Conservation (phyloP, 768 basidiomycete genomes). For the Glaciozyma martinii region DNA sequence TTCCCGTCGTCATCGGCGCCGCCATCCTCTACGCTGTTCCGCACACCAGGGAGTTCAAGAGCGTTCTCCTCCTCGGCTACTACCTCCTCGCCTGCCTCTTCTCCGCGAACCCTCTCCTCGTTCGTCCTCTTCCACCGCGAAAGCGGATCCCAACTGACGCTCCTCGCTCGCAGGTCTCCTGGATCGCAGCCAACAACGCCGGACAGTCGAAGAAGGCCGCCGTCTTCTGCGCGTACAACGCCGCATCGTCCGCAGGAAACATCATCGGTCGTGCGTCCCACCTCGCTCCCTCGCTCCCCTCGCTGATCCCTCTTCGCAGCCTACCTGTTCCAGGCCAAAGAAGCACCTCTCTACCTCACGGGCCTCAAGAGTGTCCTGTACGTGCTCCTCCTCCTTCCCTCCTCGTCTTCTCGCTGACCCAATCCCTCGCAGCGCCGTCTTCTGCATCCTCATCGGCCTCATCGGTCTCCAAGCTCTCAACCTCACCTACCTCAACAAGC, state of each 20-base stretch:
- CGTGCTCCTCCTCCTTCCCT: not conserved
- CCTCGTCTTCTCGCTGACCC: not conserved
- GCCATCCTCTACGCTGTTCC: constrained; percentile 35
- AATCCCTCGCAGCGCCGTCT: constrained; percentile 13
- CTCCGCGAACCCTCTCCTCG: constrained; percentile 6
- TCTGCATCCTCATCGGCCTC: constrained; percentile 31
- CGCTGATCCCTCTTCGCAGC: constrained; percentile 1
- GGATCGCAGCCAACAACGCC: constrained; percentile 7
- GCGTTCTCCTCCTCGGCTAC: constrained; percentile 37
- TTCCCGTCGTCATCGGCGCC: constrained; percentile 34
- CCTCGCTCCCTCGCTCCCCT: not conserved
- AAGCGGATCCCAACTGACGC: no score
- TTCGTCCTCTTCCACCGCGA: not conserved
- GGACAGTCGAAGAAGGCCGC: constrained; percentile 5
- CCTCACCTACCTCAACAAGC: constrained; percentile 35
- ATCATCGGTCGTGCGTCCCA: not conserved
- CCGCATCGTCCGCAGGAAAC: not conserved
- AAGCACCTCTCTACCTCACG: not conserved
- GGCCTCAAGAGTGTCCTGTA: not conserved
- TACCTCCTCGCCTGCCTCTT: constrained; percentile 13
- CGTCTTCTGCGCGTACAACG: not conserved
- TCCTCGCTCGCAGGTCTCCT: constrained; percentile 3
- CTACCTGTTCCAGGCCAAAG: constrained; percentile 2
- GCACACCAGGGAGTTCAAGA: constrained; percentile 20
- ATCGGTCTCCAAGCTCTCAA: constrained; percentile 31